A percentile compares a stretch with the other conserved stretches of the same genome.
phyloP scores from a whole-genome alignment of 352 stramenopile species.

The Globisporangium rhizosaccharum region DNA sequence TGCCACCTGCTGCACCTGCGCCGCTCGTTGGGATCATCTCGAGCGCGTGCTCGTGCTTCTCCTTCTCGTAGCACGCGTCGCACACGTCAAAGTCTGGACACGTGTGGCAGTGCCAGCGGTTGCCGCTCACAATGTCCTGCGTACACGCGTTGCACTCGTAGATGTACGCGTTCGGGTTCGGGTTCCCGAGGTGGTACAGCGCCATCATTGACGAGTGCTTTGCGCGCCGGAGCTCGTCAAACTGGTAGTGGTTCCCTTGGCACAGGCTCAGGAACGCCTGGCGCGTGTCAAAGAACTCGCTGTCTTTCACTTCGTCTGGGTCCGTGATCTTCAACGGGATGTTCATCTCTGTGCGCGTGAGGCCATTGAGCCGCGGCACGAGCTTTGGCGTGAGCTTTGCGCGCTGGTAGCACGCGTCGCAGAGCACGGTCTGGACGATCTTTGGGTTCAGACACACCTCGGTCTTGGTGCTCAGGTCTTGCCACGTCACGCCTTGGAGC shows the following conservation, averaged over 20 bases:
- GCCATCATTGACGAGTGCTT: constrained; percentile 99
- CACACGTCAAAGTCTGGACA: constrained; percentile 90
- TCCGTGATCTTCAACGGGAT: constrained; percentile 73
- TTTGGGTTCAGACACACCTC: constrained; percentile 58
- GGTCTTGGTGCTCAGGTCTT: constrained; percentile 56
- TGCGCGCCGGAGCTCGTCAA: constrained; percentile 96
- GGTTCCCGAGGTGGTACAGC: constrained; percentile 97
- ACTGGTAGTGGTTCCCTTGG: constrained; percentile 98
- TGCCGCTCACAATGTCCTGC: constrained; percentile 74
- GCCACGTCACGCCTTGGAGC: constrained; percentile 62
- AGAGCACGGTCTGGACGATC: constrained; percentile 66
- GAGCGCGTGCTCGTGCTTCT: constrained; percentile 73
- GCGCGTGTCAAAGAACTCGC: constrained; percentile 94
- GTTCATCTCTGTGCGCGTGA: constrained; percentile 52
- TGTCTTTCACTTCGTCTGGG: constrained; percentile 81
- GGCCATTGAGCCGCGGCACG: constrained; percentile 37
- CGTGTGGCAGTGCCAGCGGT: constrained; percentile 87
- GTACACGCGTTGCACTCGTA: constrained; percentile 86
- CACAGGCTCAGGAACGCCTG: constrained; percentile 98
- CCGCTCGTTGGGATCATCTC: constrained; percentile 80
- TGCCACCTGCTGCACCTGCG: constrained; percentile 19
- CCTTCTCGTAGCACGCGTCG: constrained; percentile 81
- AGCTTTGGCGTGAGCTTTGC: constrained; percentile 35
- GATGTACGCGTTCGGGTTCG: constrained; percentile 84
- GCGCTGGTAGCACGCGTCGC: constrained; percentile 76